These are phyloP conservation scores for Cercospora nicotianae DNA, from an alignment of 2,329 filamentous ascomycete species.

Conservation along the genomic window DNA sequence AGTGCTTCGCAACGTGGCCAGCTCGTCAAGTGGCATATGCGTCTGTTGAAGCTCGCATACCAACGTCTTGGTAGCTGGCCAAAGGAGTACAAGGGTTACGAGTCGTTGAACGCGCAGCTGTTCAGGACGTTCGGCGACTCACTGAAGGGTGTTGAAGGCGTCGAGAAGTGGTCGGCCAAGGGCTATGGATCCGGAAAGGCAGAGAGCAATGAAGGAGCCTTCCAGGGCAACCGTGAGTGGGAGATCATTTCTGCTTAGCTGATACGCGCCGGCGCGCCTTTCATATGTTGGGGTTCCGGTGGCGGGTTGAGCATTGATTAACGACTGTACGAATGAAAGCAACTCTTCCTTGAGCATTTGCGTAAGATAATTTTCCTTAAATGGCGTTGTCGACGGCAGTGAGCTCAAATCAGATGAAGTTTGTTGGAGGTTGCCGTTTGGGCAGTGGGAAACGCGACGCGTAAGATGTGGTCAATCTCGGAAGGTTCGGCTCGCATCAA, in stretches of 20 bases:
- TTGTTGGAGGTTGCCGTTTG: neutral
- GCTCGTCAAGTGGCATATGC: conserved; percentile 41
- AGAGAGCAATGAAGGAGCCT: conserved; percentile 42
- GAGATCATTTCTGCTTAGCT: conserved; percentile 25
- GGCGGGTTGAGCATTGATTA: neutral
- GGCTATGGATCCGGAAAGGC: conserved; percentile 50
- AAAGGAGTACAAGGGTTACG: conserved; percentile 52
- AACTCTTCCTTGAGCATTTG: neutral
- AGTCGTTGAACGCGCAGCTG: conserved; percentile 49
- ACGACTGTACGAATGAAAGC: neutral
- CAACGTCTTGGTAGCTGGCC: conserved; percentile 48
- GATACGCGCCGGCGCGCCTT: neutral
- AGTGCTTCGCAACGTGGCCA: conserved; percentile 33
- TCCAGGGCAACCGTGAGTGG: conserved; percentile 39
- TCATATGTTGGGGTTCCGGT: neutral
- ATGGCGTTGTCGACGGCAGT: neutral
- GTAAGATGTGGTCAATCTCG: neutral
- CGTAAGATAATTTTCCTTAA: neutral
- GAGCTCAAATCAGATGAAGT: neutral
- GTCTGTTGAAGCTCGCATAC: conserved; percentile 42
- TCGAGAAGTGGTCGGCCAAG: conserved; percentile 52
- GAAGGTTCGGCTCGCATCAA: neutral
- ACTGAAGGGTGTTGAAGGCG: conserved; percentile 46
- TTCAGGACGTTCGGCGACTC: conserved; percentile 44
- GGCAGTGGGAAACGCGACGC: too few species aligned